phyloP scores from a whole-genome alignment of 2,329 filamentous ascomycete genomes.

The Pseudogymnoascus sp. region DNA sequence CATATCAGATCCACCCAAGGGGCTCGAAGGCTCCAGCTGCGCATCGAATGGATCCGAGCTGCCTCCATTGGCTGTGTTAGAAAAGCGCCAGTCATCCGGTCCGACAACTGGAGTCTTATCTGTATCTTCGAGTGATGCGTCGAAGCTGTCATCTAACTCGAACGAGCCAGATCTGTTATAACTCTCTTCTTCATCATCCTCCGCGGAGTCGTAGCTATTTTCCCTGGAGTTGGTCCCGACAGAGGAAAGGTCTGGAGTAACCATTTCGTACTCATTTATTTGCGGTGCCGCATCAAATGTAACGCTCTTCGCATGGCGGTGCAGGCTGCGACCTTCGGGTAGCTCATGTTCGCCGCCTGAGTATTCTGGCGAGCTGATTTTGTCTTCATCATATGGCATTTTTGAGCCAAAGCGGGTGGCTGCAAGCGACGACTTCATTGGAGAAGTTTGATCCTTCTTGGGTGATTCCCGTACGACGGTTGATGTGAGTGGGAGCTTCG shows the following conservation, averaged over 20 bases:
- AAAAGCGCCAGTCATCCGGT: slow-evolving; percentile 88
- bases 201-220: slow-evolving; percentile 83
- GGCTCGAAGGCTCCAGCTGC: slow-evolving; percentile 43
- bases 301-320: slow-evolving; percentile 90
- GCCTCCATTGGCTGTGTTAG: slow-evolving; percentile 41
- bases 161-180: slow-evolving; percentile 45
- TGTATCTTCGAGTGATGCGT: slow-evolving; percentile 88
- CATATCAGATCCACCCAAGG: slow-evolving; percentile 38
- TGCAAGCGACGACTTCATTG: slow-evolving; percentile 83
- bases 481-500: slow-evolving; percentile 34
- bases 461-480: slow-evolving; percentile 37
- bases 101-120: slow-evolving; percentile 98
- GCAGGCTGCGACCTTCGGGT: slow-evolving; percentile 59
- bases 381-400: slow-evolving; percentile 60
- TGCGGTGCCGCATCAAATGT: slow-evolving; percentile 93
- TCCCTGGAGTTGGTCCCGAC: slow-evolving; percentile 84
- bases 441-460: slow-evolving; percentile 67
- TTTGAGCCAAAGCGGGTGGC: slow-evolving; percentile 55
- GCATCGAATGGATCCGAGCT: slow-evolving; percentile 16
- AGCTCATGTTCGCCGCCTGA: slow-evolving; percentile 52
- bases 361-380: slow-evolving; percentile 61
- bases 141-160: slow-evolving; percentile 75
- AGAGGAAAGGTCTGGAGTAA: slow-evolving; percentile 91
- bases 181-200: slow-evolving; percentile 61
- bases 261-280: slow-evolving; percentile 97